Conservation (phyloP, 257 asterid species). For the Catharanthus roseus region DNA sequence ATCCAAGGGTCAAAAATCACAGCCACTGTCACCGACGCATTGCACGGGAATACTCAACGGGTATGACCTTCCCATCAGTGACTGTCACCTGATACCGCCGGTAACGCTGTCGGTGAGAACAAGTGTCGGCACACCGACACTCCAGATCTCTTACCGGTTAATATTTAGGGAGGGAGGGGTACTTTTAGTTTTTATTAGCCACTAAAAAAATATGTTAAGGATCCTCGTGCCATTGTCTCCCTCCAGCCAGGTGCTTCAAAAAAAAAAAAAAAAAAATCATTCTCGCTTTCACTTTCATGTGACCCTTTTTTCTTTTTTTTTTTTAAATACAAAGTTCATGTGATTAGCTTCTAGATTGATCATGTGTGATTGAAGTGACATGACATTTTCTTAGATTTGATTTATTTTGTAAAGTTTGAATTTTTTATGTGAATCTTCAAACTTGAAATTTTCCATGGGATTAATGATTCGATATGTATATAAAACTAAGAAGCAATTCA, state of each 20-base stretch:
- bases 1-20: slow-evolving; percentile 24
- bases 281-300: too few relatives aligned
- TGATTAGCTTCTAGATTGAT: background rate
- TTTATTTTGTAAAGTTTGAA: too few relatives aligned
- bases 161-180: background rate
- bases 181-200: background rate
- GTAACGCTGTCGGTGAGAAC: slow-evolving; percentile 42
- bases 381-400: too few relatives aligned
- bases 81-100: slow-evolving; percentile 34
- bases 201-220: background rate
- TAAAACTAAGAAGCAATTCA: too few relatives aligned
- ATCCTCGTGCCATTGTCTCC: background rate
- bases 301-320: too few relatives aligned
- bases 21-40: slow-evolving; percentile 45
- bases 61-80: slow-evolving; percentile 19
- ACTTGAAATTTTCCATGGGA: too few relatives aligned
- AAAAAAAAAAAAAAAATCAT: too few relatives aligned
- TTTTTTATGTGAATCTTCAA: too few relatives aligned
- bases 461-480: too few relatives aligned
- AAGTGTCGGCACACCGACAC: slow-evolving; percentile 71
- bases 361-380: background rate
- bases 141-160: slow-evolving; percentile 31
- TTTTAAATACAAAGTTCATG: background rate
- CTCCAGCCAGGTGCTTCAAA: background rate
- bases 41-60: slow-evolving; percentile 3